Base-by-base conservation (phyloP, 1,139 yeast genomes). In the Kodamaea fungicola region DNA sequence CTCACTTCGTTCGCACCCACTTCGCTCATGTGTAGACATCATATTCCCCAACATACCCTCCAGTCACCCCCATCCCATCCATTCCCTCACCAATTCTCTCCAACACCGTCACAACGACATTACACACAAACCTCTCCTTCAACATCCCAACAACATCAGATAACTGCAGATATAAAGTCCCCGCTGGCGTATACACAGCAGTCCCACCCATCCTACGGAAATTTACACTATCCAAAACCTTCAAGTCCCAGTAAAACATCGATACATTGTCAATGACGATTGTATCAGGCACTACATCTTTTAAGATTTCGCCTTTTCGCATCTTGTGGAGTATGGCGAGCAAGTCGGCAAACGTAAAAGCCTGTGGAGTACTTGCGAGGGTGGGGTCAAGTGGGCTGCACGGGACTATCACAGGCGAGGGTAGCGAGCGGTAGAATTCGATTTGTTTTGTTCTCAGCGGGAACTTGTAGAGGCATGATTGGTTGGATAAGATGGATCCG, bases 71-170 rank as follows among this genome's bases (percentile, higher is more conserved):
- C 30, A 30, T 10, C 19, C 43, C 50, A 59, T 1, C 74, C 73
- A 16, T 4, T 5, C 47, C 50, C 29, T 67, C 72, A 44, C 54
- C 64, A 2, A 45, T 42, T 10, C 40, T 40, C 39, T 61, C 66
- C 60, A 67, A 67, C n/a, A 64, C 55, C 2, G 66, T 59, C 3
- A 64, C 51, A 6, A 69, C 38, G 3, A 67, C 49, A 31, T 61
- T 60, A 40, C 71, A 66, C 19, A 43, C 40, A 41, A 49, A 67
- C 35, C 44, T 53, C 2, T 16, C 35, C 36, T 47, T 45, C 8
- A 58, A 41, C 4, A 32, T 25, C 12, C 42, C 40, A 9, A 56
- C n/a, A 8, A 47, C n/a, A 10, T 35, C 40, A 27, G 33, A 38
- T n/a, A 62, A 24, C 10, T 39, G 44, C 7, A 31, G 25, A 39